Percentiles rank a stretch among this genome's conserved stretches.
Evolutionary conservation across 2,329 filamentous ascomycete species (phyloP).

Genomic region (Sarocladiaceae sp.): DNA sequence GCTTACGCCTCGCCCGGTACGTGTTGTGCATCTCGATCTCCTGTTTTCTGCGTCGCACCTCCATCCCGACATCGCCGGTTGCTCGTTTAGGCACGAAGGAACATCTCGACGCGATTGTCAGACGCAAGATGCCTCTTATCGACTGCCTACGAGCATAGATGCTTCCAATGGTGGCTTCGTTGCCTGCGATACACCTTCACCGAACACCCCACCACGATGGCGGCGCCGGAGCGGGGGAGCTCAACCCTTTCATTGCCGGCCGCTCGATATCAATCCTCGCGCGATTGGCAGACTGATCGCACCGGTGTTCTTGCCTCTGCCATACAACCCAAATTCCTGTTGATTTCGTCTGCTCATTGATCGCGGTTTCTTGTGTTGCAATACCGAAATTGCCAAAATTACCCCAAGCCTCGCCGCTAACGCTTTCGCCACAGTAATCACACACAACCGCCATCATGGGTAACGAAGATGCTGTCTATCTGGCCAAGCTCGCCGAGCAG

Average conservation of each 20-base stretch:
- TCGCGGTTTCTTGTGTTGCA: neutral
- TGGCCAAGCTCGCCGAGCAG: constrained; percentile 99
- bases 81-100: no score
- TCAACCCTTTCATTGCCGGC: constrained; percentile 3
- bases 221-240: constrained; percentile 4
- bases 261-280: neutral
- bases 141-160: neutral
- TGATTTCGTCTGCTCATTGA: neutral
- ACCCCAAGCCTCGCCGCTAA: neutral
- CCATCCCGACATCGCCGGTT: neutral
- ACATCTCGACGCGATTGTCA: no score
- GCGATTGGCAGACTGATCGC: constrained; percentile 1
- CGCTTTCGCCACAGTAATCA: constrained; percentile 8
- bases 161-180: neutral
- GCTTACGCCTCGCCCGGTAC: constrained; percentile 7
- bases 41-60: neutral
- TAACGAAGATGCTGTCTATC: constrained; percentile 98
- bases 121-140: neutral
- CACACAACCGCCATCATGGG: constrained; percentile 67
- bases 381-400: neutral
- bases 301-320: neutral
- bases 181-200: constrained; percentile 6
- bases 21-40: constrained; percentile 7
- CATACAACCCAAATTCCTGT: neutral
- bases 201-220: constrained; percentile 6